Base-by-base conservation (phyloP, 176 grass and related monocot species). In the Lolium multiflorum region DNA sequence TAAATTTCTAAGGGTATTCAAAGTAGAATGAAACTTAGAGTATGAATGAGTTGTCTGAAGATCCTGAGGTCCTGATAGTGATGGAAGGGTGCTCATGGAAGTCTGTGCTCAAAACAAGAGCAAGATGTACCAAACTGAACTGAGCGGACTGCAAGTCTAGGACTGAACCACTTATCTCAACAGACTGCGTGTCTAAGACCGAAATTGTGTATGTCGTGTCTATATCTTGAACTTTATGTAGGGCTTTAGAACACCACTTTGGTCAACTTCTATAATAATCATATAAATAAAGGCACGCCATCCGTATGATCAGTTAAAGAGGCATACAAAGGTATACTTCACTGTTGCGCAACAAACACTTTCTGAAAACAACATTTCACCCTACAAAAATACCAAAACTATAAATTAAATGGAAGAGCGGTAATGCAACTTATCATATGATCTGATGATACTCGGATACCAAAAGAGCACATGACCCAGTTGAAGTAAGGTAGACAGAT, bases 211-310 rank as follows among this genome's bases (percentile, higher is more conserved):
- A 46, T 31, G 26, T 44, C 56, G 1, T 64, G 56, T 74, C 51
- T 73, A n/a, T 66, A 87, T 44, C 59, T 46, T 82, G 14, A 58
- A 88, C 22, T 21, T 67, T 82, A 88, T 14, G 11, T 77, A 69
- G 9, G 0, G 71, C 55, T 6, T 71, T 59, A 69, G 24, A 15
- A 59, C 69, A 82, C n/a, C 37, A 76, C 1, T 39, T 11, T 48
- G 61, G 52, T 76, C 4, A n/a, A 76, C 9, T 15, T 75, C 65
- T 64, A 57, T 64, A 57, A 83, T 28, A 68, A 22, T 5, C 72
- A 25, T 51, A 70, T n/a, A 60, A 83, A 41, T 51, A 35, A 69
- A 60, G 6, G 26, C 49, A 82, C 4, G 60, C 16, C 60, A 2
- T 31, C 1, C 28, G 1, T 31, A 31, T 31, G n/a, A 43, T 71